A percentile compares a stretch with the other conserved stretches of the same genome.
Evolutionary conservation across 2,329 filamentous ascomycete species (phyloP).

Genomic region (Paecilomyces dactylethromorphus): DNA sequence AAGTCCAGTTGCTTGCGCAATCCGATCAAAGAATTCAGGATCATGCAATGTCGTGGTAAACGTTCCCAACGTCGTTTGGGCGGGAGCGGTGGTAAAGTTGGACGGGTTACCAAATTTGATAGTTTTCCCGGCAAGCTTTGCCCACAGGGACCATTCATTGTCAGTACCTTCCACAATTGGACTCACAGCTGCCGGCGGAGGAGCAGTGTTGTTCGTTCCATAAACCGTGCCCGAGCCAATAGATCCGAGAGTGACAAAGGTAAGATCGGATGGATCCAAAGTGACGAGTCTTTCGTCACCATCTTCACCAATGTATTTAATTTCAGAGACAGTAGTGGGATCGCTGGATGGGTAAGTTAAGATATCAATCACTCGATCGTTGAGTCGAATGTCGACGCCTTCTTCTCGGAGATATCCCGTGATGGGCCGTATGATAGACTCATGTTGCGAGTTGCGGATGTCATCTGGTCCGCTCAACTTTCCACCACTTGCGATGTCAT

Average conservation of each 20-base stretch:
- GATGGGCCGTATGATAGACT: conserved; percentile 18
- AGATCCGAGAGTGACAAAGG: conserved; percentile 35
- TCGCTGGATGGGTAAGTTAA: conserved; percentile 11
- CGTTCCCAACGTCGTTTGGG: conserved; percentile 32
- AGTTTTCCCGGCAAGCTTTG: conserved; percentile 24
- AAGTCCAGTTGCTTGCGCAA: not conserved
- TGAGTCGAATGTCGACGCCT: conserved; percentile 21
- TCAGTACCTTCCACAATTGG: too few relatives aligned
- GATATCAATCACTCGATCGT: conserved; percentile 14
- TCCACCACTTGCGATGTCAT: conserved; percentile 14
- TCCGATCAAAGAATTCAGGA: conserved; percentile 21
- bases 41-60: conserved; percentile 36
- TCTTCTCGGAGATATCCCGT: conserved; percentile 15
- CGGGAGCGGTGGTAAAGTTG: conserved; percentile 32
- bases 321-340: conserved; percentile 23
- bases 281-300: conserved; percentile 15
- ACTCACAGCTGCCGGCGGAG: conserved; percentile 1
- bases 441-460: conserved; percentile 18
- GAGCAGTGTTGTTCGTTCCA: conserved; percentile 21
- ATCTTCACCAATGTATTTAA: conserved; percentile 14
- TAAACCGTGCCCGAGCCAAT: conserved; percentile 26
- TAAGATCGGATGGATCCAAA: conserved; percentile 26
- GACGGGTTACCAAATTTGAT: conserved; percentile 32
- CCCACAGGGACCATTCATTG: conserved; percentile 33
- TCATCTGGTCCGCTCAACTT: conserved; percentile 14